phyloP scores from a whole-genome alignment of 306 rosid species.

The Cyclanthera cordifolia region DNA sequence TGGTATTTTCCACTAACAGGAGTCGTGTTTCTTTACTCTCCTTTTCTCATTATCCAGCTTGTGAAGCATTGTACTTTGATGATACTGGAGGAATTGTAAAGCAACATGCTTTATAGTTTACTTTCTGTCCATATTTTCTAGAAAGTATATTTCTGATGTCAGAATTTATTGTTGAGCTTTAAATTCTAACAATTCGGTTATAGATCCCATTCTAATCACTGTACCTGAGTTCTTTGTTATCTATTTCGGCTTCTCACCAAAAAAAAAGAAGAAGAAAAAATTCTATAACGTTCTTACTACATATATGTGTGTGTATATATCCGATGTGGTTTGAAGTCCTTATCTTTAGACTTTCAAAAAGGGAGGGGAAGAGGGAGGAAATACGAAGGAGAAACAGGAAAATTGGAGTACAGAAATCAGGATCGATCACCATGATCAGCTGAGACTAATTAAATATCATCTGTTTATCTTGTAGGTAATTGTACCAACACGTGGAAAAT shows the following conservation, averaged over 20 bases:
- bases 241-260: background rate
- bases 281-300: background rate
- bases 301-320: no score
- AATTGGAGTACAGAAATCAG: background rate
- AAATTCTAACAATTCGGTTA: background rate
- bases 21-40: background rate
- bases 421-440: no score
- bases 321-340: background rate
- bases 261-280: background rate
- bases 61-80: background rate
- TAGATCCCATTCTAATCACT: background rate
- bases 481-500: constrained; percentile 30
- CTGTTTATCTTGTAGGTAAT: background rate
- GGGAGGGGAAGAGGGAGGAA: background rate
- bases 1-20: background rate
- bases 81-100: background rate
- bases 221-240: background rate
- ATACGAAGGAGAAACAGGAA: background rate
- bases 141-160: constrained; percentile 6
- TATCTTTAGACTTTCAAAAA: background rate
- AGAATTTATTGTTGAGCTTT: background rate
- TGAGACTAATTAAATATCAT: background rate
- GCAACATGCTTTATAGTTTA: background rate
- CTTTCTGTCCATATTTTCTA: background rate
- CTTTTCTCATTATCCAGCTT: background rate